Base-by-base conservation (phyloP, 2,329 filamentous ascomycete species). In the Pseudocercospora crystallina region DNA sequence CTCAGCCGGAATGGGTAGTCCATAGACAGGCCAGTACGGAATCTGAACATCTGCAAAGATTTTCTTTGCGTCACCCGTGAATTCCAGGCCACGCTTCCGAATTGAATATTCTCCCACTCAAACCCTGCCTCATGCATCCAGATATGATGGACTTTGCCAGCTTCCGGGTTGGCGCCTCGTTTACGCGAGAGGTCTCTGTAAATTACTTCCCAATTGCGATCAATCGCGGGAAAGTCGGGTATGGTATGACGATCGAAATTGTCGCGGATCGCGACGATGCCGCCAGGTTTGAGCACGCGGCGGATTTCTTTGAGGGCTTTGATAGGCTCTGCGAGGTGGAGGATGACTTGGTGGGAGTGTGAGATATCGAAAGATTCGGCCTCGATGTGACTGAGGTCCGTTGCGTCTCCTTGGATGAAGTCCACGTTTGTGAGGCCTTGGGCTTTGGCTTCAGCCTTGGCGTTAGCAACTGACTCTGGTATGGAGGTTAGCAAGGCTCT, bases 271-370 rank as follows among this genome's bases (percentile, higher is more conserved):
- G 77, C 78, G 13, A 84, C 64, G 8, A 83, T 69, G 2, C 80
- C 80, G 5, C 76, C 76, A 3, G 66, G 64, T 61, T 78, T 80
- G 20, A 71, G 62, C 1, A 84, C 75, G 0, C 77, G 72, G 17
- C 70, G 71, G 76, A 83, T 79, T 61, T 81, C 79, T 14, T 67
- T 65, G 53, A 83, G 65, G 8, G 76, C 74, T 2, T 65, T 60
- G 0, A 78, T 64, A 0, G 79, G 79, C 53, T 80, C 72, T 11
- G 66, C 61, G 2, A 83, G 66, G 62, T 84, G 81, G 54, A 78
- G 72, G 7, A 84, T 66, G 2, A 83, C 75, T 61, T 83, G 80
- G 59, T 83, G 79, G 33, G 73, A 75, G 58, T 78, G 76, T 2
- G 82, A 77, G n/a, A 83, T 65, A 56, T 84, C 81, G 57, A 83